Evolutionary conservation across 371 early-diverging fungal genomes (phyloP).

Genomic region (Chytridiales sp.): DNA sequence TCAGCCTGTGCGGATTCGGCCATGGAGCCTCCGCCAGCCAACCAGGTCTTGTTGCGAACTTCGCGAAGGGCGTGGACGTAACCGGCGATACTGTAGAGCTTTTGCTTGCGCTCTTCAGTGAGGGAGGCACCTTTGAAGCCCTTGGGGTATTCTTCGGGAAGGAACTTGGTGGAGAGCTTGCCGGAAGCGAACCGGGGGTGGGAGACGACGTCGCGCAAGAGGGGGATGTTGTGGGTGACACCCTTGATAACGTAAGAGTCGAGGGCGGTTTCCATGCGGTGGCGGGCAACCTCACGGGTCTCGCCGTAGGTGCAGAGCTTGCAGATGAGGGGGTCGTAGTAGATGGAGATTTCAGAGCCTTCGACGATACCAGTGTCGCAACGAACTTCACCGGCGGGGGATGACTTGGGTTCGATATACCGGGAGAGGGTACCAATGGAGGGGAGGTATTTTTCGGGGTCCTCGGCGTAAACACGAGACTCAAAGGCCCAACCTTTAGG

Average conservation of each 20-base stretch:
- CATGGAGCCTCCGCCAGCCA: constrained; percentile 43
- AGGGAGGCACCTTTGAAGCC: constrained; percentile 81
- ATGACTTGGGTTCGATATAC: constrained; percentile 64
- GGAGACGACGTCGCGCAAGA: constrained; percentile 82
- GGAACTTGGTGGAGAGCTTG: constrained; percentile 82
- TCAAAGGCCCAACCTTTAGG: constrained; percentile 91
- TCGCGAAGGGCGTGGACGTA: constrained; percentile 72
- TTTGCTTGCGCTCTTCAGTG: constrained; percentile 41
- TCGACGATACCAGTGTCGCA: constrained; percentile 90
- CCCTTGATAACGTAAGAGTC: constrained; percentile 90
- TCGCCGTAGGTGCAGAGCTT: constrained; percentile 78
- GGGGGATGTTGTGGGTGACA: constrained; percentile 94
- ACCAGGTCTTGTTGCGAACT: constrained; percentile 59
- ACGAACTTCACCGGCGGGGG: constrained; percentile 51
- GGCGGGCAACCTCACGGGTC: constrained; percentile 74
- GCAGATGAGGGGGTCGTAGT: constrained; percentile 97
- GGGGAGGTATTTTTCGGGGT: constrained; percentile 87
- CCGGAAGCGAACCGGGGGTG: constrained; percentile 78
- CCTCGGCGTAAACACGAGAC: constrained; percentile 97
- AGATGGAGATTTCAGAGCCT: constrained; percentile 86
- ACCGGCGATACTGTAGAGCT: constrained; percentile 68
- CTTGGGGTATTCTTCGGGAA: constrained; percentile 87
- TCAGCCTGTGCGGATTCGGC: constrained; percentile 34
- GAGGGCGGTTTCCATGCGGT: constrained; percentile 77
- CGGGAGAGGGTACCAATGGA: constrained; percentile 83